phyloP scores from a whole-genome alignment of 345 rosid species.

The Syzygium grande region DNA sequence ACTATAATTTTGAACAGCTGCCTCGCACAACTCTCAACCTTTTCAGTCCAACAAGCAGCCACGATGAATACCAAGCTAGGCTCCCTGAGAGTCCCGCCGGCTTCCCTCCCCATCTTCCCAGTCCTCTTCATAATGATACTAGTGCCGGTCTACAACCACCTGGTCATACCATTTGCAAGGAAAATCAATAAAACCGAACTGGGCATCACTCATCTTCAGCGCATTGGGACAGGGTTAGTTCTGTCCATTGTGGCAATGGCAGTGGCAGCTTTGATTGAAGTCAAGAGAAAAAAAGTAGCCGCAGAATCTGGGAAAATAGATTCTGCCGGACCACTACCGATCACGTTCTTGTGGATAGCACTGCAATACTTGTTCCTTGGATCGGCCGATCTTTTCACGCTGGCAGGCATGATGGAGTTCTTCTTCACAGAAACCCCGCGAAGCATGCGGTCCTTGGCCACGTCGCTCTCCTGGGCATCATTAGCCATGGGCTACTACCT shows the following conservation, averaged over 20 bases:
- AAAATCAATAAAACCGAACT: constrained; percentile 53
- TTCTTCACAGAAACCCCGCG: constrained; percentile 83
- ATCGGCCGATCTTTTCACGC: constrained; percentile 90
- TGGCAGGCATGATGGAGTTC: constrained; percentile 92
- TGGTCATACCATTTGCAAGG: constrained; percentile 52
- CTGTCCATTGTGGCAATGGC: constrained; percentile 76
- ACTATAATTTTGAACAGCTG: constrained; percentile 87
- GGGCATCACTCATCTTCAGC: constrained; percentile 69
- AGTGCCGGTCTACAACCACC: constrained; percentile 66
- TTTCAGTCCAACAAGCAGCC: constrained; percentile 88
- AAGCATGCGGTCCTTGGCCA: constrained; percentile 85
- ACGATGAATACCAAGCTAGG: constrained; percentile 81
- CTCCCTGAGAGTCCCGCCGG: constrained; percentile 66
- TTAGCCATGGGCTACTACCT: constrained; percentile 88
- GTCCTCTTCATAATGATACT: constrained; percentile 73
- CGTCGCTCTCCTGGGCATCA: constrained; percentile 91
- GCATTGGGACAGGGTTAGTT: constrained; percentile 73
- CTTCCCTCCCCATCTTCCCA: constrained; percentile 82
- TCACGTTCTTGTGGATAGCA: constrained; percentile 85
- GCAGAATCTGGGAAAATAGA: constrained; percentile 16
- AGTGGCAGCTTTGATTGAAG: constrained; percentile 73
- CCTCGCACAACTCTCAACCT: constrained; percentile 93
- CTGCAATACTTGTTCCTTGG: constrained; percentile 85
- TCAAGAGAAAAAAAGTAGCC: constrained; percentile 46
- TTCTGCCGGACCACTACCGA: constrained; percentile 54